Evolutionary conservation across 768 basidiomycete genomes (phyloP).

Genomic region (Rhizopogon vesiculosus): DNA sequence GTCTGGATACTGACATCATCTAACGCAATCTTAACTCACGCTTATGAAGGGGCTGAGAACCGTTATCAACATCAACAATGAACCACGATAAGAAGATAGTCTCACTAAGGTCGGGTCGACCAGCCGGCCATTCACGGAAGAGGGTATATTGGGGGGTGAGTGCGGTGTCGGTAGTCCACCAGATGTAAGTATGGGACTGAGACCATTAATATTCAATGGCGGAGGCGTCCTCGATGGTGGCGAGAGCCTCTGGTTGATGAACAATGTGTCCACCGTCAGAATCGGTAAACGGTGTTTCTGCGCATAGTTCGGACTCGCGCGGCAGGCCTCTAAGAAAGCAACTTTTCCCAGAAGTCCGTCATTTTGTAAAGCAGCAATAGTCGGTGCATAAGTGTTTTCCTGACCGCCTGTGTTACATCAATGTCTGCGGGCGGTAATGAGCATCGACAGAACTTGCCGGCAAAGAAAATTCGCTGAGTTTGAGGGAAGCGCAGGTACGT

Average conservation of each 20-base stretch:
- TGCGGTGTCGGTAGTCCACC: slow-evolving; percentile 66
- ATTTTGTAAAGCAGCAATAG: slow-evolving; percentile 50
- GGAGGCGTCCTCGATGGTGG: slow-evolving; percentile 36
- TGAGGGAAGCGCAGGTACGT: slow-evolving; percentile 71
- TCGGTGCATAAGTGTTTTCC: slow-evolving; percentile 50
- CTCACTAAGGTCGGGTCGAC: slow-evolving; percentile 65
- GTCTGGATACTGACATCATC: not conserved
- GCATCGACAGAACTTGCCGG: slow-evolving; percentile 37
- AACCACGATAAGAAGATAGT: slow-evolving; percentile 4
- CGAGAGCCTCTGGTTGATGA: slow-evolving; percentile 29
- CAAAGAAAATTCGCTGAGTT: slow-evolving; percentile 69
- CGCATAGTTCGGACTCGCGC: slow-evolving; percentile 37
- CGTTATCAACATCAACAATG: slow-evolving; percentile 4
- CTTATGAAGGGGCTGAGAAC: slow-evolving; percentile 65
- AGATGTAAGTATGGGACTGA: slow-evolving; percentile 39
- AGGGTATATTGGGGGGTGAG: slow-evolving; percentile 42
- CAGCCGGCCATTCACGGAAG: slow-evolving; percentile 25
- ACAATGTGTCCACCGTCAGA: slow-evolving; percentile 48
- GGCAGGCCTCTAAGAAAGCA: slow-evolving; percentile 51
- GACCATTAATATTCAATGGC: slow-evolving; percentile 40
- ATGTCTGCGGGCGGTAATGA: not conserved
- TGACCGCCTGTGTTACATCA: slow-evolving; percentile 44
- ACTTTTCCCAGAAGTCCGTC: slow-evolving; percentile 66
- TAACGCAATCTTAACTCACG: slow-evolving; percentile 40
- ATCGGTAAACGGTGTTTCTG: slow-evolving; percentile 47